Percentiles rank a stretch among this genome's conserved stretches.
Conservation (phyloP, 83 land plant species). For the Thuja plicata region DNA sequence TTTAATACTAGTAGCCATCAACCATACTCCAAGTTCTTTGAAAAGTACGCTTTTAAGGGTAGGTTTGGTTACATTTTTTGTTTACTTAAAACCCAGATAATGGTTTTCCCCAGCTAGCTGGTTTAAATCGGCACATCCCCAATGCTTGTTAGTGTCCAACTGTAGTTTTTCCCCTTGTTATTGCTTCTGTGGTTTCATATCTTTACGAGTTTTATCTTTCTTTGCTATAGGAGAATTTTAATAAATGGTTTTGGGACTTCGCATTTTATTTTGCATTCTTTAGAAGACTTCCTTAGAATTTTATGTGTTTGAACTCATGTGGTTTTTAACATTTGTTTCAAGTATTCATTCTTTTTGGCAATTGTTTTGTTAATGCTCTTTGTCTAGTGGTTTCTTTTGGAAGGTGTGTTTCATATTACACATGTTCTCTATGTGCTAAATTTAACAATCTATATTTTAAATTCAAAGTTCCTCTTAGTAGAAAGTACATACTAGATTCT, state of each 20-base stretch:
- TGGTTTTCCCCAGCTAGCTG: too few relatives aligned
- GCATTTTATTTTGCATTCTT: not conserved
- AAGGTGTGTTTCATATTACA: slow-evolving; percentile 50
- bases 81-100: too few relatives aligned
- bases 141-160: too few relatives aligned
- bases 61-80: too few relatives aligned
- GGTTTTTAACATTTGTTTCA: slow-evolving; percentile 24
- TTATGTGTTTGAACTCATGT: not conserved
- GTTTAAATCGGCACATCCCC: too few relatives aligned
- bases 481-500: not conserved
- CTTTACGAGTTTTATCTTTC: not conserved
- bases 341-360: slow-evolving; percentile 85
- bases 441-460: not conserved
- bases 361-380: slow-evolving; percentile 79
- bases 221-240: not conserved
- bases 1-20: too few relatives aligned
- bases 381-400: slow-evolving; percentile 97
- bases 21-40: too few relatives aligned
- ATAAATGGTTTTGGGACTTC: not conserved
- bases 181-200: not conserved
- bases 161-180: too few relatives aligned
- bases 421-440: not conserved
- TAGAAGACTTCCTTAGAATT: not conserved
- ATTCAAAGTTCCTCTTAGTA: not conserved
- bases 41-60: too few relatives aligned